Evolutionary conservation across 2,329 filamentous ascomycete genomes (phyloP), one percentile per base, ranked within the genome.

Genomic region (Xylaria sp.): DNA sequence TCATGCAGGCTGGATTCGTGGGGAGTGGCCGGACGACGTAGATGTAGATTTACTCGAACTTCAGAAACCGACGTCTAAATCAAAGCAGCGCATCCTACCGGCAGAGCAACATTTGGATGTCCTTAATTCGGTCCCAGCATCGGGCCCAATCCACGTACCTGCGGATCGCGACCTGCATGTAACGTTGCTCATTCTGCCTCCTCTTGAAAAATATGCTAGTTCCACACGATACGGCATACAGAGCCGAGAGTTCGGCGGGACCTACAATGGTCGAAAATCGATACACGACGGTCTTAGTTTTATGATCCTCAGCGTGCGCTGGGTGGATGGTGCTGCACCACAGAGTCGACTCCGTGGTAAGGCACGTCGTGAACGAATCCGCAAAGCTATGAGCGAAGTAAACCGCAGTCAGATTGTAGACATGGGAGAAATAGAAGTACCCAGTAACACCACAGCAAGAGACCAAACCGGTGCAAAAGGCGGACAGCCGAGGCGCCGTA

Each of bases 1-100:
- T 51, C 96, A 99, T 77, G 90, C 90, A 1, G 96, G 96, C 3
- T 98, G 94, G 89, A 91, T 99, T 72, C 89, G 90, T 47, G 95
- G 95, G 38, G 93, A 94, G 73, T 97, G 94, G 91, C 84, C 89
- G 4, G 89, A 94, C 6, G 91, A 93, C 39, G 87, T 96, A 1
- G 92, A 96, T 72, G 83, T 88, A 1, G 82, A 84, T 13, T 82
- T 95, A 79, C 83, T 97, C 11, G 86, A 87, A 20, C 78, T 89
- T 2, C 83, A 86, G 27, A 75, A 75, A 29, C 68, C 69, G 73
- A 77, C 54, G 75, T 78, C 54, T 57, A 83, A 79, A 51, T 75
- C 72, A n/a, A 75, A 74, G 63, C 79, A 75, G 61, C 75, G 73
- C 25, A 73, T 71, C 20, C 60, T 68, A 17, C 72, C 71, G 3